A percentile compares a stretch with the other conserved stretches of the same genome.
Conservation (phyloP, 2,329 filamentous ascomycete genomes). For the Iodosphaeria phyllophila region DNA sequence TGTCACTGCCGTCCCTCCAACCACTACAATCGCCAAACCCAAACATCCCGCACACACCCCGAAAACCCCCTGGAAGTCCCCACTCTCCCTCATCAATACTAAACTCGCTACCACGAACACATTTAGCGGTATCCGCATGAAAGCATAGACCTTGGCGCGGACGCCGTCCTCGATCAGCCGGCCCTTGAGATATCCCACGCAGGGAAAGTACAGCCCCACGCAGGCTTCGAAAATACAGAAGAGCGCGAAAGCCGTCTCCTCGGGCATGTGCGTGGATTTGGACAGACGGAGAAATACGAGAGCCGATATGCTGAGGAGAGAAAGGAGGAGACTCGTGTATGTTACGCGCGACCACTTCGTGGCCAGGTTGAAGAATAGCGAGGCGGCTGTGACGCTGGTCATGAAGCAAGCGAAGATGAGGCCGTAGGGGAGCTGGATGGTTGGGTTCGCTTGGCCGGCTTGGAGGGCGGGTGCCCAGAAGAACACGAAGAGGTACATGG, state of each 20-base stretch:
- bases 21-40: too few relatives aligned
- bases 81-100: slow-evolving; percentile 20
- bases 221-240: slow-evolving; percentile 39
- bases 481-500: slow-evolving; percentile 44
- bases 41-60: too few relatives aligned
- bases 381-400: slow-evolving; percentile 11
- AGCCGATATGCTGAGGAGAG: slow-evolving; percentile 14
- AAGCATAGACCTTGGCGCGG: slow-evolving; percentile 33
- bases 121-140: slow-evolving; percentile 33
- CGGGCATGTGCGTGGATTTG: slow-evolving; percentile 17
- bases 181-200: slow-evolving; percentile 31
- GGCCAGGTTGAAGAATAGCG: slow-evolving; percentile 12
- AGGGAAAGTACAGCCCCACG: slow-evolving; percentile 38
- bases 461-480: slow-evolving; percentile 40
- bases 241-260: slow-evolving; percentile 29
- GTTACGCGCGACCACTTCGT: slow-evolving; percentile 16
- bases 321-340: slow-evolving; percentile 15
- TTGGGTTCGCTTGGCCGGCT: slow-evolving; percentile 12
- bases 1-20: too few relatives aligned
- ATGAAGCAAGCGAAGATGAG: slow-evolving; percentile 13
- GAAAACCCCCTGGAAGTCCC: slow-evolving; percentile 8
- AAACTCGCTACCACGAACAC: slow-evolving; percentile 22
- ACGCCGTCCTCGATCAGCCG: slow-evolving; percentile 25
- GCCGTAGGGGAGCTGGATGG: slow-evolving; percentile 12
- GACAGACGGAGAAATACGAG: slow-evolving; percentile 21